Percentiles rank a stretch among this genome's conserved stretches.
Conservation (phyloP, 495 filamentous ascomycete species). For the Pyrenula aspistea region DNA sequence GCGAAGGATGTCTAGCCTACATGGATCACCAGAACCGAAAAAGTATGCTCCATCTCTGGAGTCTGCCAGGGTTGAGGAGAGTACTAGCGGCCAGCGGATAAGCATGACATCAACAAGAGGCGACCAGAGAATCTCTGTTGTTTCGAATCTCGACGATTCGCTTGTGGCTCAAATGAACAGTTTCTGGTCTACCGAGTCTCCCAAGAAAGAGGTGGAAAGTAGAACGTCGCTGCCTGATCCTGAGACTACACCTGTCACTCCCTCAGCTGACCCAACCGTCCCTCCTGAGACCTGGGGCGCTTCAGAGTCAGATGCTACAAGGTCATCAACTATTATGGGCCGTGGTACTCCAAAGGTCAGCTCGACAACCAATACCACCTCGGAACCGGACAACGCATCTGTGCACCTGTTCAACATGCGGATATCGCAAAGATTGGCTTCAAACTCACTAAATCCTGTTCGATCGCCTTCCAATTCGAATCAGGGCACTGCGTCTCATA, state of each 20-base stretch:
- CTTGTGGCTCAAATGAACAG: background rate
- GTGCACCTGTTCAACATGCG: constrained; percentile 22
- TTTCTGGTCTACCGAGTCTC: background rate
- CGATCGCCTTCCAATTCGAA: constrained; percentile 10
- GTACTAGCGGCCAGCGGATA: background rate
- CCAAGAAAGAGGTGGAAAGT: background rate
- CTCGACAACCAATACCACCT: constrained; percentile 9
- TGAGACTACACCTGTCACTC: background rate
- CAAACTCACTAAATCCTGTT: constrained; percentile 13
- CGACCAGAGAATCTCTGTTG: background rate
- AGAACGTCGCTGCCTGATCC: background rate
- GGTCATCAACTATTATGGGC: background rate
- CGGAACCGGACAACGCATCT: constrained; percentile 9
- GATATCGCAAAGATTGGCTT: constrained; percentile 20
- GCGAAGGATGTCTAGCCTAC: background rate
- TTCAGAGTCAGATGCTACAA: constrained; percentile 1
- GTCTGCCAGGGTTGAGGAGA: background rate
- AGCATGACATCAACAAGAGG: background rate
- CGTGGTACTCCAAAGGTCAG: constrained; percentile 5
- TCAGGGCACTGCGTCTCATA: background rate
- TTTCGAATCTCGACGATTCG: background rate
- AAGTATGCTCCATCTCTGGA: background rate
- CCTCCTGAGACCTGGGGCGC: constrained; percentile 1
- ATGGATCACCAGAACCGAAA: background rate
- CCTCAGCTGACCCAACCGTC: background rate